A percentile compares a stretch with the other conserved stretches of the same genome.
phyloP scores from a whole-genome alignment of 345 rosid genomes.

The Citropsis articulata region DNA sequence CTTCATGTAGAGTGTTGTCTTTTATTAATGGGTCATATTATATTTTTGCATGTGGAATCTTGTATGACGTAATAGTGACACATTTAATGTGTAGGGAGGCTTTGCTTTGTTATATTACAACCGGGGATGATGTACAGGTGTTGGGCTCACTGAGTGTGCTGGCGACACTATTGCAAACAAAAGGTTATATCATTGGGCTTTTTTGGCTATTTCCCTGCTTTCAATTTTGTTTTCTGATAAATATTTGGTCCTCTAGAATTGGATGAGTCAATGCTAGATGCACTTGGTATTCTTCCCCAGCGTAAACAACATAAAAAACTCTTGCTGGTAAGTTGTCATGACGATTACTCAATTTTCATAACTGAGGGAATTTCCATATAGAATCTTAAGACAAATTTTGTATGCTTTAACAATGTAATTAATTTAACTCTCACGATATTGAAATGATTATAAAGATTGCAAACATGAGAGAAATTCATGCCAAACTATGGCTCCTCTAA shows the following conservation, averaged over 20 bases:
- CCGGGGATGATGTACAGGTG: constrained; percentile 74
- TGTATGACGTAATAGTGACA: constrained; percentile 14
- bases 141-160: constrained; percentile 80
- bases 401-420: background rate
- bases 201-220: constrained; percentile 14
- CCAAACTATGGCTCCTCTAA: background rate
- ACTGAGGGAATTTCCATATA: background rate
- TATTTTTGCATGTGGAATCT: background rate
- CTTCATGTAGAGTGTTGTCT: background rate
- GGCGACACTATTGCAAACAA: constrained; percentile 91
- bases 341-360: constrained; percentile 5
- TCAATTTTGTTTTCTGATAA: constrained; percentile 22
- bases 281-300: constrained; percentile 97
- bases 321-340: constrained; percentile 59
- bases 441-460: background rate
- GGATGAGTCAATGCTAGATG: constrained; percentile 95
- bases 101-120: constrained; percentile 62
- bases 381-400: background rate
- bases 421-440: background rate
- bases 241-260: constrained; percentile 51
- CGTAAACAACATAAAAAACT: constrained; percentile 94
- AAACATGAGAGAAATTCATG: background rate
- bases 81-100: constrained; percentile 56
- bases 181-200: constrained; percentile 52
- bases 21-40: background rate